These are phyloP conservation scores for Microbotryum lychnidis-dioicae DNA, from an alignment of 1,284 basidiomycete species.

Conservation along the genomic window DNA sequence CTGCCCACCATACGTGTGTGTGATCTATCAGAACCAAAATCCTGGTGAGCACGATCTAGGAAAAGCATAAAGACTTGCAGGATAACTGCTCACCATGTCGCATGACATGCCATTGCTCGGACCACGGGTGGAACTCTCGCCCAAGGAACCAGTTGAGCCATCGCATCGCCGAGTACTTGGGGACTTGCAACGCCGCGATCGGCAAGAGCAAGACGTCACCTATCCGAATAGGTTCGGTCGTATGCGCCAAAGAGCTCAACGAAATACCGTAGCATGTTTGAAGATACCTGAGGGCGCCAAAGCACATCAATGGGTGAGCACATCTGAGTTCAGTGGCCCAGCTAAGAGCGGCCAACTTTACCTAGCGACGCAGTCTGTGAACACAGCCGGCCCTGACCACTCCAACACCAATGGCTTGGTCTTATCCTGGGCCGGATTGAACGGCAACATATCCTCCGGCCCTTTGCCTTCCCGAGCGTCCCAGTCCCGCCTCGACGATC, in stretches of 20 bases:
- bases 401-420: constrained; percentile 7
- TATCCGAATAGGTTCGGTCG: constrained; percentile 20
- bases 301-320: constrained; percentile 10
- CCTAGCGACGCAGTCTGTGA: constrained; percentile 35
- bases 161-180: background rate
- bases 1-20: too few species aligned
- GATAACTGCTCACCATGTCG: constrained; percentile 5
- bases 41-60: too few species aligned
- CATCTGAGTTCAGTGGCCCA: too few species aligned
- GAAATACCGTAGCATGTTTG: constrained; percentile 32
- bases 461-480: constrained; percentile 2
- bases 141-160: constrained; percentile 8
- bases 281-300: constrained; percentile 26
- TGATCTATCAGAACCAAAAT: too few species aligned
- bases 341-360: constrained; percentile 14
- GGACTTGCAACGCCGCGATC: constrained; percentile 2
- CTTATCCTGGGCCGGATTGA: constrained; percentile 18
- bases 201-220: constrained; percentile 31
- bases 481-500: background rate
- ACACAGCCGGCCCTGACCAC: constrained; percentile 17
- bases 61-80: background rate
- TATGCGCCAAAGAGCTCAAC: constrained; percentile 22
- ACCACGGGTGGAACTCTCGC: constrained; percentile 2
- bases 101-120: background rate
- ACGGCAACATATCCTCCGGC: constrained; percentile 10